phyloP scores from a whole-genome alignment of 371 early-diverging fungal genomes.

The Rhizopus arrhizus region DNA sequence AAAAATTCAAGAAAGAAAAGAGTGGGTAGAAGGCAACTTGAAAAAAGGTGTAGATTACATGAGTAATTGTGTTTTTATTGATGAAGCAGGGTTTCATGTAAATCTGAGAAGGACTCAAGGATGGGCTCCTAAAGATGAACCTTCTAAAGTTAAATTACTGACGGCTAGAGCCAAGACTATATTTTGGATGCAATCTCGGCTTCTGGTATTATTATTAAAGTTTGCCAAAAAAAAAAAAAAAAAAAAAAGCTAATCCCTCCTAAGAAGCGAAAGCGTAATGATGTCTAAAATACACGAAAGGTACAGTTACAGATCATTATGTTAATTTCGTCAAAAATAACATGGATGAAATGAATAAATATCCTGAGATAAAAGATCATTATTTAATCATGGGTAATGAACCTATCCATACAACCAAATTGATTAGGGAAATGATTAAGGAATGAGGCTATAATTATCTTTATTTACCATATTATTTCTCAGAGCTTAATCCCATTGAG shows the following conservation, averaged over 20 bases:
- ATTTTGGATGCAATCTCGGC: conserved; percentile 9
- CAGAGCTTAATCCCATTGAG: conserved; percentile 17
- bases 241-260: conserved; percentile 19
- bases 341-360: conserved; percentile 11
- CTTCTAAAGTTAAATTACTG: conserved; percentile 10
- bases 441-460: conserved; percentile 1
- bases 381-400: conserved; percentile 8
- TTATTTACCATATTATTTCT: conserved; percentile 13
- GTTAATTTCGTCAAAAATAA: conserved; percentile 7
- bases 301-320: conserved; percentile 3
- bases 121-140: conserved; percentile 2
- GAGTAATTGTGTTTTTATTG: conserved; percentile 20
- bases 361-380: conserved; percentile 8
- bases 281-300: not conserved
- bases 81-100: conserved; percentile 8
- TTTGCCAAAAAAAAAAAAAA: conserved; percentile 13
- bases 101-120: conserved; percentile 18
- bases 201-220: conserved; percentile 8
- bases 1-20: conserved; percentile 14
- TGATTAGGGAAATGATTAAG: conserved; percentile 6
- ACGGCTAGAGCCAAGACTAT: conserved; percentile 10
- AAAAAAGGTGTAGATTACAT: conserved; percentile 9
- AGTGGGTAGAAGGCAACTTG: conserved; percentile 10
- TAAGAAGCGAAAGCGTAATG: conserved; percentile 11
- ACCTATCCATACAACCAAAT: conserved; percentile 4